Base-by-base conservation (phyloP, 2,329 filamentous ascomycete genomes). In the Pseudocercospora cruenta region DNA sequence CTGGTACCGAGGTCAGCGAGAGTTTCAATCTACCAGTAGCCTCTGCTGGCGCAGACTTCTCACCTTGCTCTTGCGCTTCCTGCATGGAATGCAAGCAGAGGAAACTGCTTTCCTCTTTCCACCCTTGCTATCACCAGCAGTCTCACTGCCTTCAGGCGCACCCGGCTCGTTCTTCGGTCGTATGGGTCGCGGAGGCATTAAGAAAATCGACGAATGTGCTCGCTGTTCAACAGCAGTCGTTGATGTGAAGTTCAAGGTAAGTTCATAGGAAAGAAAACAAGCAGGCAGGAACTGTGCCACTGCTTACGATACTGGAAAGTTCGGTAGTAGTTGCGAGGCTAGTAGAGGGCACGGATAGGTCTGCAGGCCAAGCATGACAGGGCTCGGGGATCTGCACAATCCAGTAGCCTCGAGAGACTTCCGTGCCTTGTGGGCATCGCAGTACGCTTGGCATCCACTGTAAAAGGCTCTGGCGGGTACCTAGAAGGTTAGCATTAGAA, bases 61-160 rank as follows among this genome's bases (percentile, higher is more conserved):
- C 63, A 82, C 82, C 76, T 84, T 84, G 65, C 80, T 82, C 70
- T 84, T 84, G 64, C 82, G 80, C 71, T 82, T 83, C 47, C 82
- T 77, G 71, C 82, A 84, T n/a, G 82, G 81, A 47, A 82, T 80
- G 69, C 82, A 84, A 28, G 82, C 82, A 54, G 77, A 79, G 3
- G 78, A 79, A 1, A 79, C 77, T 28, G 77, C 78, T 66, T 74
- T 73, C 36, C 78, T 70, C 69, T 79, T 79, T 31, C 70, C 69
- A 33, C 72, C 57, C 62, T 75, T 77, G 12, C 62, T 55, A 10
- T 80, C 79, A 24, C 58, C 36, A 16, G 51, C 53, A 21, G 51
- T 59, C 14, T 75, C 71, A 51, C 43, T 65, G 61, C 68, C 68
- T 14, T 74, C 70, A n/a, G 69, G 53, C 5, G 60, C 57, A 36